Conservation (phyloP, 306 rosid species). For the Cicer cuneatum region DNA sequence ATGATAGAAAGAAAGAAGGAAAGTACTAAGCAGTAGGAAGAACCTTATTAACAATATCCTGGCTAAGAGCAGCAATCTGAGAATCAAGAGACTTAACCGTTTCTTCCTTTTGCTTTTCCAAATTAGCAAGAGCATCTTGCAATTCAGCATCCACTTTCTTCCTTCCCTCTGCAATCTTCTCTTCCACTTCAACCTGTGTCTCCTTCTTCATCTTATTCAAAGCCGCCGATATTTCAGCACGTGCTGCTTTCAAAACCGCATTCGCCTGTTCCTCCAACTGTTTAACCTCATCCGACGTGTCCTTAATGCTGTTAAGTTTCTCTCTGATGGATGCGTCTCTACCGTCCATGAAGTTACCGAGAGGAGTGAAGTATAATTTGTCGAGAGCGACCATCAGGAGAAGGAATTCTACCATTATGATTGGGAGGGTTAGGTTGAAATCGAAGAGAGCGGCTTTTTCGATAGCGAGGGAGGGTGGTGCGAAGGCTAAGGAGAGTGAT, state of each 20-base stretch:
- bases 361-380: conserved; percentile 79
- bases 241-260: conserved; percentile 75
- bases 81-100: conserved; percentile 82
- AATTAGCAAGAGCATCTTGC: conserved; percentile 71
- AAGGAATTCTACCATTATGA: conserved; percentile 71
- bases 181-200: conserved; percentile 83
- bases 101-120: conserved; percentile 84
- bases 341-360: conserved; percentile 90
- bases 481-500: conserved; percentile 56
- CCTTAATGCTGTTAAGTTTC: conserved; percentile 83
- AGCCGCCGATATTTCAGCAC: conserved; percentile 91
- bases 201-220: conserved; percentile 91
- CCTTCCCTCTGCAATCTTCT: conserved; percentile 78
- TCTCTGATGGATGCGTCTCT: conserved; percentile 78
- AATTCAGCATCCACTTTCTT: conserved; percentile 82
- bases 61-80: conserved; percentile 74
- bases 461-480: conserved; percentile 72
- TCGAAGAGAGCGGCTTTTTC: conserved; percentile 94
- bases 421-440: conserved; percentile 88
- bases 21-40: conserved; percentile 72
- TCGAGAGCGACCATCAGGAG: conserved; percentile 83
- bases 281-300: conserved; percentile 79
- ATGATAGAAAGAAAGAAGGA: no score
- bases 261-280: conserved; percentile 79
- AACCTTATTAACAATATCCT: conserved; percentile 90